Conservation (phyloP, 106 monocot genomes). For the Phalaenopsis equestris region DNA sequence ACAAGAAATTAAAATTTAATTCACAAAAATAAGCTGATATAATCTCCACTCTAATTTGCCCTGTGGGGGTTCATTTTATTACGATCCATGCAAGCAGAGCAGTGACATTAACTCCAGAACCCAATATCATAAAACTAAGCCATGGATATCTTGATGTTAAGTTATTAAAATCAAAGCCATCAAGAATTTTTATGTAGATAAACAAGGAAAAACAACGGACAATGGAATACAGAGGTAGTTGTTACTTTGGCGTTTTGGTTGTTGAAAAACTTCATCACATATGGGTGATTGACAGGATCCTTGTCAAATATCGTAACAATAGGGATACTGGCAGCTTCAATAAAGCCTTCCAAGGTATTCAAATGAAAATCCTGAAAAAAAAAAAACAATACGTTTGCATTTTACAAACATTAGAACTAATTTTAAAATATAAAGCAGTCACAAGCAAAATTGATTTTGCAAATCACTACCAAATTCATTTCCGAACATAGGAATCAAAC, state of each 20-base stretch:
- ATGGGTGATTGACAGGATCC: constrained; percentile 68
- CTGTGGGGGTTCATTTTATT: not conserved
- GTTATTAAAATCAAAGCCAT: not conserved
- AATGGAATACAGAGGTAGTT: not conserved
- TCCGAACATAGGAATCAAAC: not conserved
- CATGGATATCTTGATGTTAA: not conserved
- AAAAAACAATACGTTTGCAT: not conserved
- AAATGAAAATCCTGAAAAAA: constrained; percentile 65
- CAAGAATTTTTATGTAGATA: not conserved
- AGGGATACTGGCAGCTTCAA: constrained; percentile 55
- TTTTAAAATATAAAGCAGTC: not conserved
- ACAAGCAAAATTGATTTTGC: not conserved
- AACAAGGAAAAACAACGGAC: not conserved
- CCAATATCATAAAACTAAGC: not conserved
- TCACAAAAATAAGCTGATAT: not conserved
- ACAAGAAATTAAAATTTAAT: not conserved
- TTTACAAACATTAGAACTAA: not conserved
- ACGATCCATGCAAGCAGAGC: not conserved
- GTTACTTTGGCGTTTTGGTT: constrained; percentile 64
- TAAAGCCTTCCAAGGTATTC: constrained; percentile 65
- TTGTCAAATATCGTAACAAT: constrained; percentile 54
- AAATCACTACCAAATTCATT: not conserved
- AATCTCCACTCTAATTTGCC: not conserved
- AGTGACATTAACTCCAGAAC: not conserved
- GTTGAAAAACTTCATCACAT: constrained; percentile 70